Evolutionary conservation across 768 basidiomycete genomes (phyloP).

Genomic region (Mycena metata): DNA sequence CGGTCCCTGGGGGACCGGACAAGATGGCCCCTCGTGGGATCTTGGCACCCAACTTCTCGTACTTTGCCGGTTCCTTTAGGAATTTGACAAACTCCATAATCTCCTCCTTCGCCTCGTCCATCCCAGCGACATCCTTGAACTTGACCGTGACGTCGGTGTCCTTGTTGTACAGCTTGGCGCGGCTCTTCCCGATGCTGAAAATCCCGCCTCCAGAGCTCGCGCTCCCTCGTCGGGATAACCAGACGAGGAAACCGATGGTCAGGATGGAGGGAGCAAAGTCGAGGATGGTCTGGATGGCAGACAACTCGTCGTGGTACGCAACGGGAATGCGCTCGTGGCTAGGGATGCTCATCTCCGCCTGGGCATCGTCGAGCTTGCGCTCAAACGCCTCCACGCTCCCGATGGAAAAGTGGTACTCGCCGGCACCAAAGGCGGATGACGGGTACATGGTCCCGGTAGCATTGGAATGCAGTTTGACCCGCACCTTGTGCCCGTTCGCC

Average conservation of each 20-base stretch:
- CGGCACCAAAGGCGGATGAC: constrained; percentile 57
- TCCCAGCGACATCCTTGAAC: constrained; percentile 98
- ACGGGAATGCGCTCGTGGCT: constrained; percentile 95
- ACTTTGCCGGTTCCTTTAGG: constrained; percentile 94
- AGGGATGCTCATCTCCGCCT: constrained; percentile 92
- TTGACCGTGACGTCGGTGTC: constrained; percentile 94
- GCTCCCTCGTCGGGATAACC: constrained; percentile 81
- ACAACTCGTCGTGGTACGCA: constrained; percentile 95
- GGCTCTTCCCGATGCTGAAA: constrained; percentile 97
- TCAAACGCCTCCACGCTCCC: constrained; percentile 98
- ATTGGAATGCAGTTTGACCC: constrained; percentile 93
- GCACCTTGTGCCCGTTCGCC: constrained; percentile 90
- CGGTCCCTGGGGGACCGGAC: constrained; percentile 97
- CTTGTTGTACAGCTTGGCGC: constrained; percentile 95
- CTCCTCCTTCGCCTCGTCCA: constrained; percentile 99
- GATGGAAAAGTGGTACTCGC: constrained; percentile 95
- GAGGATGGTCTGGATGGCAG: constrained; percentile 82
- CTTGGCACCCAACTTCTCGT: constrained; percentile 97
- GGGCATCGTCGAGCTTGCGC: constrained; percentile 93
- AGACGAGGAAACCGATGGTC: constrained; percentile 90
- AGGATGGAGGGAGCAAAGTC: constrained; percentile 96
- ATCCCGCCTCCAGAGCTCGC: constrained; percentile 87
- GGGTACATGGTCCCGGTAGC: constrained; percentile 86
- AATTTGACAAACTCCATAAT: constrained; percentile 99
- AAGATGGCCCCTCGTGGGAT: constrained; percentile 96